Percentiles rank a stretch among this genome's conserved stretches.
Conservation (phyloP, 495 filamentous ascomycete genomes). For the Xylaria curta region DNA sequence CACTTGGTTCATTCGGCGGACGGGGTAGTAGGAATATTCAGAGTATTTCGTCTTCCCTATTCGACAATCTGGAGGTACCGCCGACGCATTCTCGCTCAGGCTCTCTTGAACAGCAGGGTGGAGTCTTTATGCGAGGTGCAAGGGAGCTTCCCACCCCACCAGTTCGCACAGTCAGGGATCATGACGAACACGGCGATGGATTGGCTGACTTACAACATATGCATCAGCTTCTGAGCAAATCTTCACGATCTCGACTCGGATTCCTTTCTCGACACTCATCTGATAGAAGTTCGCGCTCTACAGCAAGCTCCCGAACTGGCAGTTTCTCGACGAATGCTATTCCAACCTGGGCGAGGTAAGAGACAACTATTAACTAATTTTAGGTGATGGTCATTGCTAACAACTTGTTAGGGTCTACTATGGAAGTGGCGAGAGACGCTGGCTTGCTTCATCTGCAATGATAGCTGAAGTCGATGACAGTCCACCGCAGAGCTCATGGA, state of each 20-base stretch:
- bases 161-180: slow-evolving; percentile 51
- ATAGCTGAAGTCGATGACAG: slow-evolving; percentile 51
- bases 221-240: slow-evolving; percentile 46
- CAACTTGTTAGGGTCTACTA: slow-evolving; percentile 54
- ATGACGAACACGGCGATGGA: slow-evolving; percentile 63
- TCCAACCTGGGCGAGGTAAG: slow-evolving; percentile 68
- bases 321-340: slow-evolving; percentile 64
- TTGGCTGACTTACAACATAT: slow-evolving; percentile 57
- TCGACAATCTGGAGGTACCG: slow-evolving; percentile 45
- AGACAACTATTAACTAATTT: background rate
- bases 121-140: slow-evolving; percentile 43
- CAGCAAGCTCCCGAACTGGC: slow-evolving; percentile 53
- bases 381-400: slow-evolving; percentile 20
- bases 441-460: slow-evolving; percentile 49
- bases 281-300: slow-evolving; percentile 56
- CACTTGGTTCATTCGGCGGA: slow-evolving; percentile 45
- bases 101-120: slow-evolving; percentile 47
- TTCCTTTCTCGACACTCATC: slow-evolving; percentile 50
- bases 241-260: slow-evolving; percentile 55
- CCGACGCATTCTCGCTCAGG: slow-evolving; percentile 48
- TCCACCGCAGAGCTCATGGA: slow-evolving; percentile 47
- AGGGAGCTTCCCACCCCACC: slow-evolving; percentile 36
- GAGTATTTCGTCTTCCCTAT: slow-evolving; percentile 60
- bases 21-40: slow-evolving; percentile 54
- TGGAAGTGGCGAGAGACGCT: slow-evolving; percentile 59